Conservation (phyloP, 2,329 filamentous ascomycete species). For the Podosphaera xanthii region DNA sequence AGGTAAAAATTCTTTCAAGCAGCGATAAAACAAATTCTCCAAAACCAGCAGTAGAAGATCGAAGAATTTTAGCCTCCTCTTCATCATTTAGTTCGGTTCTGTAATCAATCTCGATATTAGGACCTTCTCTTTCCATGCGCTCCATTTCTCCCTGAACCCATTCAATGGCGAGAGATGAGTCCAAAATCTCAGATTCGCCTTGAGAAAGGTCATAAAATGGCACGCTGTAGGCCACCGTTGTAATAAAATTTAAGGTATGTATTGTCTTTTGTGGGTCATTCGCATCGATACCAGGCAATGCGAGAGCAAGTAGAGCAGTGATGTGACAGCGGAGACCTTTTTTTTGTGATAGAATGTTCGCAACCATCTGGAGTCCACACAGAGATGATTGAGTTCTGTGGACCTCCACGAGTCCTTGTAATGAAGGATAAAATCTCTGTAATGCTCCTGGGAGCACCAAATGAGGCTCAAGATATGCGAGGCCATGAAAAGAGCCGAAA, state of each 20-base stretch:
- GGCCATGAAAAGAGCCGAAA: conserved; percentile 66
- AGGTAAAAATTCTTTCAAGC: conserved; percentile 80
- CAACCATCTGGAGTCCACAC: conserved; percentile 74
- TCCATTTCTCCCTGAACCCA: conserved; percentile 94
- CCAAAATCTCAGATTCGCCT: conserved; percentile 42
- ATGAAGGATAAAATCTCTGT: conserved; percentile 87
- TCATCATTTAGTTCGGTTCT: conserved; percentile 58
- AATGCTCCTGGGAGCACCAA: conserved; percentile 80
- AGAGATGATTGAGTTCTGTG: conserved; percentile 89
- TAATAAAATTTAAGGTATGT: conserved; percentile 83
- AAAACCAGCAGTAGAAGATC: conserved; percentile 84
- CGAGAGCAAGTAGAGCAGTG: conserved; percentile 77
- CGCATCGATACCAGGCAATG: conserved; percentile 85
- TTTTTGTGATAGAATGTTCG: conserved; percentile 71
- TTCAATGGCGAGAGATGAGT: conserved; percentile 58
- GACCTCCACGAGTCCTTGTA: conserved; percentile 91
- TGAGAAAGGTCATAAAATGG: conserved; percentile 67
- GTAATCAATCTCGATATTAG: conserved; percentile 71
- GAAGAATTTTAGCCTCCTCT: conserved; percentile 67
- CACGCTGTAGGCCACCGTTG: conserved; percentile 88
- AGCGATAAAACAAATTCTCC: conserved; percentile 81
- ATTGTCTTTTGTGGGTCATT: conserved; percentile 95
- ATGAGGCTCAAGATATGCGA: conserved; percentile 77
- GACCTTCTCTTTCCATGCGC: conserved; percentile 71
- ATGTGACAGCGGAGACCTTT: conserved; percentile 96